Evolutionary conservation across 805 yeast genomes (phyloP), one percentile per base, ranked within the genome.

Genomic region (Spencermartinsiella europaea): DNA sequence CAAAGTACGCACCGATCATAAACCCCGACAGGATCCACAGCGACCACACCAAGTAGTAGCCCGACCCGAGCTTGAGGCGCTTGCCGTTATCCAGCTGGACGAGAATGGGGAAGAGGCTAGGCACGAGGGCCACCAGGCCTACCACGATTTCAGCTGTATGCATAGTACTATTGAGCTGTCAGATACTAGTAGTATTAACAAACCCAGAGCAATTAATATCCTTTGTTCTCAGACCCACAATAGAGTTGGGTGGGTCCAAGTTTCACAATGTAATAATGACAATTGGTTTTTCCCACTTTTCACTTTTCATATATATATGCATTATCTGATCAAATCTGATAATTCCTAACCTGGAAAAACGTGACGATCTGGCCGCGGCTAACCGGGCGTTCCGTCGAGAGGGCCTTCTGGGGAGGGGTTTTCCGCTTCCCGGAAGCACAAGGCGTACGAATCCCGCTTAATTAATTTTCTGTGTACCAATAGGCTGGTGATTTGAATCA

Each of bases 21-120:
- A 42, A 16, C 10, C 42, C 35, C 12, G 47, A 34, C 2, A 27
- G n/a, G n/a, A 46, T 34, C 46, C 45, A 47, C n/a, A 50, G 28
- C 14, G 45, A 33, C 53, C 53, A 50, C 10, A 47, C 35, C 3
- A 19, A 16, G 14, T 38, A 19, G 19, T 19, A 12, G 19, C 34
- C 34, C 5, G 42, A 21, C 12, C 16, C 42, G 10, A 16, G 8
- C 42, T 38, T 22, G 10, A 38, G 34, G 12, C 42, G 15, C 7
- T 21, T n/a, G 8, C 31, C 33, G 17, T 38, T 45, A 21, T 49
- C 50, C n/a, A 49, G 44, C 21, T 49, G 53, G 16, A 47, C 53
- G 35, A 49, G 40, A 16, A 46, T 15, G 2, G 53, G 53, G 20
- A 49, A 49, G 16, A 44, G 28, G 36, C 43, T 33, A 14, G 53